Conservation (phyloP, 2,329 filamentous ascomycete genomes). For the Cytospora mali region DNA sequence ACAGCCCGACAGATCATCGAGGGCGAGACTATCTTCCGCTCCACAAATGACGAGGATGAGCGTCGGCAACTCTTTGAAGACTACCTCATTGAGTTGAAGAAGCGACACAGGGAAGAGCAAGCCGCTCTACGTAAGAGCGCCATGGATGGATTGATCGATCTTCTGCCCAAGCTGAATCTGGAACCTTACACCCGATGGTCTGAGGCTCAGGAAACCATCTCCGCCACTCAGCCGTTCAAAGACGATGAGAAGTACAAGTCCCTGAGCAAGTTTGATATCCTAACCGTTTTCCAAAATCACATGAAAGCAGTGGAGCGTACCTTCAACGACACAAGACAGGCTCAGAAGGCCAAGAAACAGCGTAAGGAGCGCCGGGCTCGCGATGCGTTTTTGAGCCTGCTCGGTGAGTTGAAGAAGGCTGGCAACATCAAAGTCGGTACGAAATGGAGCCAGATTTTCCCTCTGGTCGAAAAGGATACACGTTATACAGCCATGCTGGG, state of each 20-base stretch:
- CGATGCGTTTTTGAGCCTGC: slow-evolving; percentile 75
- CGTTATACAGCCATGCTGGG: slow-evolving; percentile 84
- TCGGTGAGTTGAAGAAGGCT: slow-evolving; percentile 71
- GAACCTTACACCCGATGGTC: slow-evolving; percentile 96
- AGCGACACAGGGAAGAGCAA: slow-evolving; percentile 76
- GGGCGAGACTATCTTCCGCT: slow-evolving; percentile 92
- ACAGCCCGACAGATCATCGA: slow-evolving; percentile 93
- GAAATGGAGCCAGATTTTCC: slow-evolving; percentile 84
- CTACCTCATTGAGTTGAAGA: slow-evolving; percentile 84
- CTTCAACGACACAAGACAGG: slow-evolving; percentile 89
- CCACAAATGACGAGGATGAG: slow-evolving; percentile 84
- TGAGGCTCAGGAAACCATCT: slow-evolving; percentile 81
- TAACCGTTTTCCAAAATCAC: slow-evolving; percentile 92
- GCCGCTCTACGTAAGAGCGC: slow-evolving; percentile 73
- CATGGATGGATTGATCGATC: slow-evolving; percentile 77
- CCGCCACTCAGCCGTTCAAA: slow-evolving; percentile 75
- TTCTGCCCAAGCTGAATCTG: slow-evolving; percentile 78
- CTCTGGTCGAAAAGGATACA: slow-evolving; percentile 75
- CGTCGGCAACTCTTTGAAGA: slow-evolving; percentile 90
- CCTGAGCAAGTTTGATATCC: slow-evolving; percentile 84
- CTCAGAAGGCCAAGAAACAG: slow-evolving; percentile 78
- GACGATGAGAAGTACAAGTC: slow-evolving; percentile 82
- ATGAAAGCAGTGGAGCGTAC: slow-evolving; percentile 89
- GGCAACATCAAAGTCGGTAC: slow-evolving; percentile 86
- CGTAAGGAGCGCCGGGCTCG: slow-evolving; percentile 84